phyloP scores from a whole-genome alignment of 1,284 basidiomycete genomes.

The Moniliophthora roreri region DNA sequence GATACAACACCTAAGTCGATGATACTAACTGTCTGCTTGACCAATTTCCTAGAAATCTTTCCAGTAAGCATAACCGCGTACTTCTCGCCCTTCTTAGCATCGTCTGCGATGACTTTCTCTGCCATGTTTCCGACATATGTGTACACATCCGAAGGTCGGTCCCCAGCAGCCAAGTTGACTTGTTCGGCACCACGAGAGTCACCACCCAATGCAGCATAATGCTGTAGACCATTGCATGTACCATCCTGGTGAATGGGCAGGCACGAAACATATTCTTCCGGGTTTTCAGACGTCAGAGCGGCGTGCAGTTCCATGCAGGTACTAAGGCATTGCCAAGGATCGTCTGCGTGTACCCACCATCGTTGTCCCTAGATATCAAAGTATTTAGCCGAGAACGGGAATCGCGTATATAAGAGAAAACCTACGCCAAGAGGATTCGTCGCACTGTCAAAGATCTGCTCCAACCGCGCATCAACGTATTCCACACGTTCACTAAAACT shows the following conservation, averaged over 20 bases:
- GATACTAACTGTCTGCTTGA: conserved; percentile 90
- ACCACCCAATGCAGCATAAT: conserved; percentile 97
- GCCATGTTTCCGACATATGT: conserved; percentile 90
- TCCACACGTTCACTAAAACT: conserved; percentile 88
- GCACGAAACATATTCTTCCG: conserved; percentile 68
- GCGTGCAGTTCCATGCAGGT: conserved; percentile 85
- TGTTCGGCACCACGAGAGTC: conserved; percentile 89
- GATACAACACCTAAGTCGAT: neutral
- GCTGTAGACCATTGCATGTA: conserved; percentile 98
- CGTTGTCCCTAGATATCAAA: conserved; percentile 51
- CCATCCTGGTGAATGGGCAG: conserved; percentile 98
- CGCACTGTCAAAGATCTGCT: conserved; percentile 84
- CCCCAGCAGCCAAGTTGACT: conserved; percentile 88
- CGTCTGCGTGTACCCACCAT: conserved; percentile 94
- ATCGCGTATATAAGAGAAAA: conserved; percentile 10
- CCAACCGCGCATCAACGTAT: conserved; percentile 76
- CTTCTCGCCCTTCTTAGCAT: conserved; percentile 47
- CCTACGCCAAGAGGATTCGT: conserved; percentile 79
- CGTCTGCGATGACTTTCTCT: conserved; percentile 46
- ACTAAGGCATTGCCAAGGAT: conserved; percentile 97
- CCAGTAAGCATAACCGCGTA: conserved; percentile 71
- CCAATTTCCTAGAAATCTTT: conserved; percentile 91
- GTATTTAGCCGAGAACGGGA: neutral
- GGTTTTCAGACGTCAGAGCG: conserved; percentile 78
- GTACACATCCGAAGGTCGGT: conserved; percentile 95